Evolutionary conservation across 78 protist genomes (phyloP).

Genomic region (Pirum gemmata): DNA sequence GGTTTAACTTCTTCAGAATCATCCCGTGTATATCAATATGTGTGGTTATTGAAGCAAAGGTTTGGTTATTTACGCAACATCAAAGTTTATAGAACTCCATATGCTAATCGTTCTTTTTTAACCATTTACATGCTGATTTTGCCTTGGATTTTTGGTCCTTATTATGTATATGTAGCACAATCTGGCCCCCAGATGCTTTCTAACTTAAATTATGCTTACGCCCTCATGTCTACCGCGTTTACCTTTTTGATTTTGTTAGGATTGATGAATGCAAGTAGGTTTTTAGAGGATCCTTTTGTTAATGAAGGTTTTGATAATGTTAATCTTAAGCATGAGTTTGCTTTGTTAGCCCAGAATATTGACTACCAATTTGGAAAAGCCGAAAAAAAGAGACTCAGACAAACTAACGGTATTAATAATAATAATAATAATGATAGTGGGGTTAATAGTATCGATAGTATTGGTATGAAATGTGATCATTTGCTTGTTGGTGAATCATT

Average conservation of each 20-base stretch:
- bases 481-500: no score
- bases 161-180: background rate
- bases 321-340: background rate
- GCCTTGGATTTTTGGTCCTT: background rate
- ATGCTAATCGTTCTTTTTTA: background rate
- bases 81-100: background rate
- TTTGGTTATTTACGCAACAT: background rate
- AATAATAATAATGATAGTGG: no score
- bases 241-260: background rate
- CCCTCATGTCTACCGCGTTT: background rate
- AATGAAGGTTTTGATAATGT: background rate
- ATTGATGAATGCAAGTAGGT: background rate
- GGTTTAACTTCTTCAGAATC: background rate
- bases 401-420: no score
- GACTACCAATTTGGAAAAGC: background rate
- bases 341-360: background rate
- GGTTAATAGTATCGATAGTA: no score
- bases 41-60: background rate
- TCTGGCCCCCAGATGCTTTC: background rate
- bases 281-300: background rate
- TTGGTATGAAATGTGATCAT: no score
- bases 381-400: background rate
- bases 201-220: background rate
- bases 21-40: background rate
- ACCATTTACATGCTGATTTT: background rate